A percentile compares a stretch with the other conserved stretches of the same genome.
These are phyloP conservation scores for Biancaea sappan DNA, from an alignment of 306 rosid species.

Conservation along the genomic window DNA sequence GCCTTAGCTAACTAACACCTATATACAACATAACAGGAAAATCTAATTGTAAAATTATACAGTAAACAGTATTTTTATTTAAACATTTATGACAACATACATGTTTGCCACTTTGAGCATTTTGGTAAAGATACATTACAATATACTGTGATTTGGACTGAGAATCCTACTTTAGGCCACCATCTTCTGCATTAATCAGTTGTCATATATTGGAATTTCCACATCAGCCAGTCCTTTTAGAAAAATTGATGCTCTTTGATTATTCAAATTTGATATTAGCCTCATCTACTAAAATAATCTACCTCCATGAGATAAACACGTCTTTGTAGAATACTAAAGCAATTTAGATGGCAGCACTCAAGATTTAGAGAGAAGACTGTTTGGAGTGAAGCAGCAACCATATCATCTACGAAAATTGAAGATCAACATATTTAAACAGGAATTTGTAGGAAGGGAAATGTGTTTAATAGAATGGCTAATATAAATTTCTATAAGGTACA, in stretches of 20 bases:
- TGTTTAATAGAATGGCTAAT: neutral
- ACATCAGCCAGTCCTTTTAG: neutral
- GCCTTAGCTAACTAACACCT: neutral
- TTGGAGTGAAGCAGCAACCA: neutral
- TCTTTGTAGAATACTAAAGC: neutral
- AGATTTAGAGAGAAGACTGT: neutral
- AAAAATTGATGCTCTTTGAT: neutral
- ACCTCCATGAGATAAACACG: slow-evolving; percentile 16
- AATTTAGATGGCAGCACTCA: neutral
- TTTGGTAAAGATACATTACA: neutral
- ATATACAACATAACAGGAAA: neutral
- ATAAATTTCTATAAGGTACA: slow-evolving; percentile 5
- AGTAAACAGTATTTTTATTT: neutral
- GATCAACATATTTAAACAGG: neutral
- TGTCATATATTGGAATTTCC: slow-evolving; percentile 3
- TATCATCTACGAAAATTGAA: slow-evolving; percentile 23
- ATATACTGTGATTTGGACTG: neutral
- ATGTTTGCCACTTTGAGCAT: neutral
- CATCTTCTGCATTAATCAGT: slow-evolving; percentile 15
- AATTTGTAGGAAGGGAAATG: neutral
- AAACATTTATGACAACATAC: neutral
- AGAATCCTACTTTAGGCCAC: neutral
- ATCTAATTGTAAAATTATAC: neutral
- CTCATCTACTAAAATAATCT: neutral
- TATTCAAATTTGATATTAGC: neutral